Evolutionary conservation across 805 yeast genomes (phyloP).

Genomic region (Grigorovia yakushimaensis): DNA sequence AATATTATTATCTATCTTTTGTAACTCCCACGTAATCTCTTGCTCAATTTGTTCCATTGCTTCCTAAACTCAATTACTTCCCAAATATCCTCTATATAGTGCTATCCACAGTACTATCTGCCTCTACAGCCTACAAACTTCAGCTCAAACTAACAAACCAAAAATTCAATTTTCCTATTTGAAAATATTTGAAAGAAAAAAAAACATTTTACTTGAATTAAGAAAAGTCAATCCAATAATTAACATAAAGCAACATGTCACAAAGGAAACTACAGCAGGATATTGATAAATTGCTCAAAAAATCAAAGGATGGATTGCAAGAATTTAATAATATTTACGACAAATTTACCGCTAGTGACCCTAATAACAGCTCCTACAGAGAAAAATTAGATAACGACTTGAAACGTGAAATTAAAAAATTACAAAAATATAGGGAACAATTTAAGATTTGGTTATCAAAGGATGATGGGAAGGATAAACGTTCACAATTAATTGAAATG

Average conservation of each 20-base stretch:
- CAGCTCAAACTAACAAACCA: neutral
- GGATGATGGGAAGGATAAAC: constrained; percentile 76
- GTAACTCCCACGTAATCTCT: constrained; percentile 65
- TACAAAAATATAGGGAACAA: constrained; percentile 90
- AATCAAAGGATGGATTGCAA: constrained; percentile 83
- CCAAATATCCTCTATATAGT: neutral
- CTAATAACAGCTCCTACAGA: constrained; percentile 65
- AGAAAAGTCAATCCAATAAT: no score
- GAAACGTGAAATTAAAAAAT: constrained; percentile 88
- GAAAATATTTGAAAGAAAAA: neutral
- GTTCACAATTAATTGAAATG: constrained; percentile 53
- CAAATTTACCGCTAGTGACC: constrained; percentile 67
- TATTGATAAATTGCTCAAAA: constrained; percentile 86
- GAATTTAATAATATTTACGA: constrained; percentile 81
- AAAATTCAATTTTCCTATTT: neutral
- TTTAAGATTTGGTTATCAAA: constrained; percentile 91
- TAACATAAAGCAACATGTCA: constrained; percentile 35
- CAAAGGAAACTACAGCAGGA: constrained; percentile 49
- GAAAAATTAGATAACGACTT: constrained; percentile 88
- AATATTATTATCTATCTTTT: constrained; percentile 68
- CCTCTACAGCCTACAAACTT: no score
- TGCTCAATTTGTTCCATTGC: constrained; percentile 61
- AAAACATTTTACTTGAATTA: no score
- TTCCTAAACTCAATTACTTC: neutral
- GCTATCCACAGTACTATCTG: no score